Percentiles rank a stretch among this genome's conserved stretches.
phyloP scores from a whole-genome alignment of 2,329 filamentous ascomycete species.

The Atkinsonella hypoxylon region DNA sequence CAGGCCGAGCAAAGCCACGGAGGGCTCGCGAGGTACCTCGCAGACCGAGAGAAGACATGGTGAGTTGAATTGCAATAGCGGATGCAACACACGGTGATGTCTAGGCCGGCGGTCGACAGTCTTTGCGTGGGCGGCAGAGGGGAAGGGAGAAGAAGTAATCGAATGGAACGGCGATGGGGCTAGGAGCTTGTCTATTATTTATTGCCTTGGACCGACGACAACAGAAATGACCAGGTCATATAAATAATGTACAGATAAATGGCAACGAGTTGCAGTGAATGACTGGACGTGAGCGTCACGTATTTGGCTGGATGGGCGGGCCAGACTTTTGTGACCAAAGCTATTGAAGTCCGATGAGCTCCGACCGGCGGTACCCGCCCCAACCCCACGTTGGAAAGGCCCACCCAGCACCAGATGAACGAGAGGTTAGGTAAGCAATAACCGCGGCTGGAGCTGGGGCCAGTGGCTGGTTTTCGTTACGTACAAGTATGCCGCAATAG shows the following conservation, averaged over 20 bases:
- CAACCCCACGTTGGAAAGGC: neutral
- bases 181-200: conserved; percentile 1
- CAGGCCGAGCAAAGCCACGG: conserved; percentile 26
- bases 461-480: no score
- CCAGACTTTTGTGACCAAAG: no score
- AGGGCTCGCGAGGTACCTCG: conserved; percentile 37
- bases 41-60: conserved; percentile 36
- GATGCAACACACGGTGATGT: neutral
- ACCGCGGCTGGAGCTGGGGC: no score
- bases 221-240: neutral
- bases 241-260: no score
- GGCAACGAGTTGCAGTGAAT: no score
- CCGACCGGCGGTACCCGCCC: conserved; percentile 10
- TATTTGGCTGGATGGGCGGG: no score
- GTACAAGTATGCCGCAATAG: no score
- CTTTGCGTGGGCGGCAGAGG: neutral
- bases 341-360: conserved; percentile 8
- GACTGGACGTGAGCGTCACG: no score
- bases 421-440: no score
- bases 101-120: neutral
- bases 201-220: neutral
- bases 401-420: no score
- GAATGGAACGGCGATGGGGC: neutral
- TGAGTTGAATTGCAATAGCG: neutral
- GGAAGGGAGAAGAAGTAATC: neutral